These are phyloP conservation scores for Climacium dendroides DNA, from an alignment of 225 moss, liverwort and hornwort genomes.

Conservation along the genomic window DNA sequence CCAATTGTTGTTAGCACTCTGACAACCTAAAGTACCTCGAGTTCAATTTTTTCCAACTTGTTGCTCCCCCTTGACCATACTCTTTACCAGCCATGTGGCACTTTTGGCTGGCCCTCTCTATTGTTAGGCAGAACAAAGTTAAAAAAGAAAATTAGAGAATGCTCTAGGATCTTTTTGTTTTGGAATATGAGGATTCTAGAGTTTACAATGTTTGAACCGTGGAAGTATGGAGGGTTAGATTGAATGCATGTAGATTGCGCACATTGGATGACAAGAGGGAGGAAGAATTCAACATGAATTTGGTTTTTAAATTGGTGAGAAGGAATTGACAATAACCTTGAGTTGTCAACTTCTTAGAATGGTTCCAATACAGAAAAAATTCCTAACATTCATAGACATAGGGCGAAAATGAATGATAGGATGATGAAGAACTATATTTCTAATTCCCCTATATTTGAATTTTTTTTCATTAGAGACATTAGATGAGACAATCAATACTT, in stretches of 20 bases:
- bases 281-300: not conserved
- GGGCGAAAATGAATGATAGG: not conserved
- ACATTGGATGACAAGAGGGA: not conserved
- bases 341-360: not conserved
- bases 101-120: accelerated
- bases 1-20: accelerated
- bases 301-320: not conserved
- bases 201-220: not conserved
- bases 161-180: not conserved
- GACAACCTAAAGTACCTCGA: accelerated
- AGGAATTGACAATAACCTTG: not conserved
- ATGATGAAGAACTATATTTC: not conserved
- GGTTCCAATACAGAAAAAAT: no score
- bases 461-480: not conserved
- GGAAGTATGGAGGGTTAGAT: not conserved
- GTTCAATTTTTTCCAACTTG: accelerated
- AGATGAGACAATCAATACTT: not conserved
- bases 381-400: not conserved
- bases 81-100: not conserved
- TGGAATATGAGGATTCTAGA: not conserved
- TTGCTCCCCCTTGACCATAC: accelerated
- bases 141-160: accelerated
- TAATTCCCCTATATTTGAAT: accelerated
- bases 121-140: accelerated
- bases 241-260: not conserved